These are phyloP conservation scores for Baudoinia panamericana DNA, from an alignment of 495 filamentous ascomycete species.

Conservation along the genomic window DNA sequence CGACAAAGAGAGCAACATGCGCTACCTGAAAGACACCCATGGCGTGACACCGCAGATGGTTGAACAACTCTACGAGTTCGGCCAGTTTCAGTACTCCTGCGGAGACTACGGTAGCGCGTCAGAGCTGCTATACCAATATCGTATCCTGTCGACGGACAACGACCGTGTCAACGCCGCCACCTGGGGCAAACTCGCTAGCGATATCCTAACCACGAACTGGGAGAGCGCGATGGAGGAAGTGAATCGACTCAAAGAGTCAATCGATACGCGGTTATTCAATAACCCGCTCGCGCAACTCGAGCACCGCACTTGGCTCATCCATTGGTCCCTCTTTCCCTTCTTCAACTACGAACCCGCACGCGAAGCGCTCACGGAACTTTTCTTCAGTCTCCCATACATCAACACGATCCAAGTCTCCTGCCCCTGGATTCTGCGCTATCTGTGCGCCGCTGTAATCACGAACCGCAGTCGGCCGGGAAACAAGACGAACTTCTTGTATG, in stretches of 20 bases:
- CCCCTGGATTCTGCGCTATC: slow-evolving; percentile 92
- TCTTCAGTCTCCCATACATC: slow-evolving; percentile 93
- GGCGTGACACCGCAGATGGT: slow-evolving; percentile 89
- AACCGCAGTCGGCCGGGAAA: slow-evolving; percentile 60
- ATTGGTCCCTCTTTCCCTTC: slow-evolving; percentile 97
- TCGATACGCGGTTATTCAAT: slow-evolving; percentile 81
- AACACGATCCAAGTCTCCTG: slow-evolving; percentile 98
- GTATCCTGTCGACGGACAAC: slow-evolving; percentile 92
- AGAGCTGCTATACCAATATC: slow-evolving; percentile 87
- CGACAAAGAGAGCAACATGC: slow-evolving; percentile 95
- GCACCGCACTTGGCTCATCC: slow-evolving; percentile 91
- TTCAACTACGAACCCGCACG: slow-evolving; percentile 93
- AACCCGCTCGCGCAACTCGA: slow-evolving; percentile 88
- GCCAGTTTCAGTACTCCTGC: slow-evolving; percentile 91
- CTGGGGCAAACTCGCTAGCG: slow-evolving; percentile 90
- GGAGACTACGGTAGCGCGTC: slow-evolving; percentile 80
- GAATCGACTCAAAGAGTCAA: slow-evolving; percentile 79
- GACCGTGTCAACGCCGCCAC: slow-evolving; percentile 89
- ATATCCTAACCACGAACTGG: slow-evolving; percentile 89
- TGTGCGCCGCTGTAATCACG: slow-evolving; percentile 90
- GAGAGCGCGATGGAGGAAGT: slow-evolving; percentile 93
- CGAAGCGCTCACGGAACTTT: slow-evolving; percentile 81
- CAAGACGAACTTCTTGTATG: slow-evolving; percentile 24
- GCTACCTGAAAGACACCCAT: slow-evolving; percentile 88
- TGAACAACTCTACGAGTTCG: slow-evolving; percentile 82